Evolutionary conservation across 768 basidiomycete species (phyloP), one percentile per base, ranked within the genome.

Genomic region (Trametopsis cervina): DNA sequence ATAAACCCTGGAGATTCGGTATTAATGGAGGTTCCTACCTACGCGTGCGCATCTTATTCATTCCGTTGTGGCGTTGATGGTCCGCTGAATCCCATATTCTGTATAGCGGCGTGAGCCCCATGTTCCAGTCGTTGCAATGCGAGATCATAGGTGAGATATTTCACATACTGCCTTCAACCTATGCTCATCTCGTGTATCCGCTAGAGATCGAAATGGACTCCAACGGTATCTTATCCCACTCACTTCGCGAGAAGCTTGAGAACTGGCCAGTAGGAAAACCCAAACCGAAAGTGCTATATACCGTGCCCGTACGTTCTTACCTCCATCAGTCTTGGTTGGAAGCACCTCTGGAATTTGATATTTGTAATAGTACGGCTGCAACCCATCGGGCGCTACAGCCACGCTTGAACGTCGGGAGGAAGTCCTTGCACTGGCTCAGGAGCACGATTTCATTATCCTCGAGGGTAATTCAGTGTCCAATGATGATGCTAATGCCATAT

Each of bases 281-380:
- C 9, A 81, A 78, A 57, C 92, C 91, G 3, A 89, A 80, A 63
- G 69, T 83, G 0, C 67, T 95, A 35, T 95, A 94, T 66, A 91
- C 82, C 4, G 82, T 92, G 33, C 83, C 81, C 3, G 85, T 86
- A 63, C 61, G 45, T 41, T 20, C 25, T 3, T 25, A 42, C 17
- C 27, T n/a, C n/a, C n/a, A n/a, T n/a, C n/a, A n/a, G n/a, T n/a
- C n/a, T n/a, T n/a, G n/a, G n/a, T n/a, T n/a, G n/a, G n/a, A n/a
- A n/a, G n/a, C n/a, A n/a, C n/a, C n/a, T n/a, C n/a, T n/a, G n/a
- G n/a, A n/a, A n/a, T n/a, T n/a, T n/a, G n/a, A n/a, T n/a, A n/a
- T n/a, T n/a, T n/a, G n/a, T n/a, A n/a, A n/a, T 33, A 87, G 83
- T 85, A 84, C 57, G 92, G 91, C 26, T 85, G 83, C 55, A 94